Base-by-base conservation (phyloP, 139 green algal genomes). In the Axilococcus clingmanii region DNA sequence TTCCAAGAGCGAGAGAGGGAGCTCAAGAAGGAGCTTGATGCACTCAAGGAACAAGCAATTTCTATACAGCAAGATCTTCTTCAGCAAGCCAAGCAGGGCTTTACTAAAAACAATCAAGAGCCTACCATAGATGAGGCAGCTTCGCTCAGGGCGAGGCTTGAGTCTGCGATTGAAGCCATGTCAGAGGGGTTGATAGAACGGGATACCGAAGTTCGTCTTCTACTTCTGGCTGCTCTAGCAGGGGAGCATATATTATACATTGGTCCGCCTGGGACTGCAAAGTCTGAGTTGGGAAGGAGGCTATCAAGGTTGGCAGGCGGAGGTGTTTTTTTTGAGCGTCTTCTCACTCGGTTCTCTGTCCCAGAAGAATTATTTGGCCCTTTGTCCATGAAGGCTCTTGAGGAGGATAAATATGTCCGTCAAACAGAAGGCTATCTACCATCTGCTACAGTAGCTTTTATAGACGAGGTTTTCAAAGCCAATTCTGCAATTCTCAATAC, bases 401-500 rank as follows among this genome's bases (percentile, higher is more conserved):
- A 97, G 60, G 71, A 89, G 7, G 89, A 97, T 63, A 45, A 77
- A 43, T 96, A 97, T 62, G 65, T 92, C 25, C 61, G 89, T 6
- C 68, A 94, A 65, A 92, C 76, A 3, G 71, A 82, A 36, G 88
- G 89, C 24, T 97, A 94, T 76, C 78, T 96, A 41, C 88, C 81
- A 20, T 65, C 63, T 12, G 78, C 80, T 41, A 75, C 59, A 36
- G 78, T 96, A 16, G 88, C 88, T 0, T 96, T 96, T 68, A 81
- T 96, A 24, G 88, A 94, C 25, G 84, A 95, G 57, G 79, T 93
- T 42, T 83, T 81, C 64, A 88, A 94, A 61, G 87, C 88, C 50
- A 94, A 94, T 76, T 83, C 63, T 14, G 88, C 88, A 50, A 96
- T 96, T 74, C 62, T 94, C 15, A 96, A 96, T 76, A 82, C 88